Evolutionary conservation across 75 land plant genomes (phyloP).

Genomic region (Picea sitchensis): DNA sequence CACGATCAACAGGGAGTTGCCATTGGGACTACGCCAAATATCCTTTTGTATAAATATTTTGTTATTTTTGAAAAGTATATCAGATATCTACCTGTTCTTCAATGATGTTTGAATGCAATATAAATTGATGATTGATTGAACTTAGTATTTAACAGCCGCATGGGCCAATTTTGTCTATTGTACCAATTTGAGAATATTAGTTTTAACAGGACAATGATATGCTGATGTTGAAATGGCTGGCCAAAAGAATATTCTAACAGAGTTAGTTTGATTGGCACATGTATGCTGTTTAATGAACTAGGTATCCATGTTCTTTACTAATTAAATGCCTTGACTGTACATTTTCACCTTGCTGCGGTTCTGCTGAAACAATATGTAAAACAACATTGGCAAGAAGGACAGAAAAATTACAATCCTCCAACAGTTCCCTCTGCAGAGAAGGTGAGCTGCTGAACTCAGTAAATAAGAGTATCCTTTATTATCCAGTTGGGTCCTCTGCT

Average conservation of each 20-base stretch:
- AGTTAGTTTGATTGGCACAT: background rate
- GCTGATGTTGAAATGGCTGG: background rate
- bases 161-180: background rate
- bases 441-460: constrained; percentile 32
- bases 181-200: background rate
- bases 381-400: constrained; percentile 94
- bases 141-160: background rate
- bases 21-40: constrained; percentile 90
- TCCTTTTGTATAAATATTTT: constrained; percentile 40
- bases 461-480: no score
- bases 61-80: background rate
- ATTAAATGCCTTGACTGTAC: constrained; percentile 9
- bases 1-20: constrained; percentile 65
- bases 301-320: background rate
- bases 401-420: constrained; percentile 64
- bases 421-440: constrained; percentile 66
- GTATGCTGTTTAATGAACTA: background rate
- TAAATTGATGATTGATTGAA: background rate
- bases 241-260: background rate
- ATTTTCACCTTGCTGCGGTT: constrained; percentile 86
- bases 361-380: constrained; percentile 88
- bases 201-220: background rate
- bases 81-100: background rate
- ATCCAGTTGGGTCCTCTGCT: no score
- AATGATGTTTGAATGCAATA: constrained; percentile 5